A percentile compares a stretch with the other conserved stretches of the same genome.
phyloP scores from a whole-genome alignment of 768 basidiomycete genomes.

The Ramaria sp. region DNA sequence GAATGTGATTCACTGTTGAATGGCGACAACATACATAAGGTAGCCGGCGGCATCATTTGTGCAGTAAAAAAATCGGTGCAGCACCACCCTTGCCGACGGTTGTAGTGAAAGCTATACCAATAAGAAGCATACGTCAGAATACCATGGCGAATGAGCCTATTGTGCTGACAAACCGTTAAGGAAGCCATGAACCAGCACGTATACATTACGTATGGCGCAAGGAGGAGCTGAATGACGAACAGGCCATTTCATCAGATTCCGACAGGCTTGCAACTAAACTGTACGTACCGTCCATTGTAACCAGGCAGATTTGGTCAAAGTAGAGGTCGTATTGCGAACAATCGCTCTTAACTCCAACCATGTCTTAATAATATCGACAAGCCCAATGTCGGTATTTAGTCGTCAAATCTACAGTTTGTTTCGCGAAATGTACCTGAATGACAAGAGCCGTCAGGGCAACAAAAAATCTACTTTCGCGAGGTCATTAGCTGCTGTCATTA shows the following conservation, averaged over 20 bases:
- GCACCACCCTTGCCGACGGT: too few species aligned
- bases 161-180: neutral
- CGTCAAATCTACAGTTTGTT: neutral
- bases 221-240: neutral
- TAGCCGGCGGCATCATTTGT: neutral
- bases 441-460: neutral
- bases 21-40: neutral
- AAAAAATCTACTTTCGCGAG: neutral
- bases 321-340: neutral
- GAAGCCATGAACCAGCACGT: neutral
- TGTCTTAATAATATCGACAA: neutral
- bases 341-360: neutral
- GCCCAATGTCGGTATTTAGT: neutral
- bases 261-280: neutral
- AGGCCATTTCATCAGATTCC: neutral
- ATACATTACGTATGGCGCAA: neutral
- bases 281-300: neutral
- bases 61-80: neutral
- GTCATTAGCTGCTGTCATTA: too few species aligned
- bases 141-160: neutral
- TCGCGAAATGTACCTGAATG: neutral
- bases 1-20: neutral
- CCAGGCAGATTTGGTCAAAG: neutral
- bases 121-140: too few species aligned
- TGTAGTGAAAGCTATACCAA: neutral